Percentiles rank a stretch among this genome's conserved stretches.
These are phyloP conservation scores for Moesziomyces sp. DNA, from an alignment of 1,284 basidiomycete species.

Conservation along the genomic window DNA sequence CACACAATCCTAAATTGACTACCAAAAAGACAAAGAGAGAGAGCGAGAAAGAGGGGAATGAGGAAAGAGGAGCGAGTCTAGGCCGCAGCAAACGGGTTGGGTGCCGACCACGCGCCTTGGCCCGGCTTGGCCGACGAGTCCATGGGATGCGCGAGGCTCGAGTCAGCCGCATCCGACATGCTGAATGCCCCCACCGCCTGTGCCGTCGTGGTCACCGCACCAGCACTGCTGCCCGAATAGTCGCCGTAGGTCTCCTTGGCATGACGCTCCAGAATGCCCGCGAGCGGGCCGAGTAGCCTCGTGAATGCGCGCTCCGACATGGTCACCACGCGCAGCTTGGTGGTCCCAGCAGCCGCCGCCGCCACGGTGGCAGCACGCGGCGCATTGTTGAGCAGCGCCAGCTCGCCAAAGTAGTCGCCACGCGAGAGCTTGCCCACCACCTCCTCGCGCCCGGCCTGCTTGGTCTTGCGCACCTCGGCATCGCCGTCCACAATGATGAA, in stretches of 20 bases:
- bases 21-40: neutral
- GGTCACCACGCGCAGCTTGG: constrained; percentile 77
- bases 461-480: constrained; percentile 84
- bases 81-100: constrained; percentile 44
- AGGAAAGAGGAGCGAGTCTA: neutral
- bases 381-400: constrained; percentile 83
- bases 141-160: constrained; percentile 33
- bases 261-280: constrained; percentile 86
- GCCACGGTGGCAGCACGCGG: constrained; percentile 94
- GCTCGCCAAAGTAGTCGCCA: constrained; percentile 97
- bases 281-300: constrained; percentile 86
- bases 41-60: neutral
- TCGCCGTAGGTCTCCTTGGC: constrained; percentile 70
- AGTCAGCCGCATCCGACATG: too few relatives aligned
- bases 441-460: constrained; percentile 70
- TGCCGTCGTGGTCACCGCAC: neutral
- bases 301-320: constrained; percentile 94
- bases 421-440: constrained; percentile 80
- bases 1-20: neutral
- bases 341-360: constrained; percentile 71
- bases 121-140: constrained; percentile 43
- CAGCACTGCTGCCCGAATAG: constrained; percentile 12
- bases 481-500: constrained; percentile 95
- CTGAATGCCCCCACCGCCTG: neutral
- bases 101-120: constrained; percentile 35